Evolutionary conservation across 2,329 filamentous ascomycete species (phyloP).

Genomic region (Ceratocystis colombiana): DNA sequence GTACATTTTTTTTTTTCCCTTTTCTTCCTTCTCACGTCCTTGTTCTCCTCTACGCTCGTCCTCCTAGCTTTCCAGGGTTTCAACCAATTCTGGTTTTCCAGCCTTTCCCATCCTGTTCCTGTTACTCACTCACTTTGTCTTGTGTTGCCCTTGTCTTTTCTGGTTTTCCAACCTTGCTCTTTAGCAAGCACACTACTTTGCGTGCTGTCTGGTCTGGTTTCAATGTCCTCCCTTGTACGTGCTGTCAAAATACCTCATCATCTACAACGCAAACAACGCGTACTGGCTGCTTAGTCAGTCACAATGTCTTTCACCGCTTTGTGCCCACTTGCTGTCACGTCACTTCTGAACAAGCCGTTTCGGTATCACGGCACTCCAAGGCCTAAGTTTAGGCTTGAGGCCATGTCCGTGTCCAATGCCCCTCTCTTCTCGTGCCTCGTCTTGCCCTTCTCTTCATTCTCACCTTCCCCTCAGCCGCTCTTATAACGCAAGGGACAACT

Average conservation of each 20-base stretch:
- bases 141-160: not conserved
- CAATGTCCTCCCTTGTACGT: not conserved
- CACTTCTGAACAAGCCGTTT: conserved; percentile 12
- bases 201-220: not conserved
- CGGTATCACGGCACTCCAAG: not conserved
- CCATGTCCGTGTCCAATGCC: not conserved
- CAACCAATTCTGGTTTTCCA: not conserved
- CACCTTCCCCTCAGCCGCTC: conserved; percentile 1
- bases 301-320: conserved; percentile 6
- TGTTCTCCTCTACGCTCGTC: not conserved
- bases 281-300: not conserved
- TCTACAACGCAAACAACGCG: too few relatives aligned
- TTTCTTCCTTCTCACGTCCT: not conserved
- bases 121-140: not conserved
- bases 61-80: conserved; percentile 1
- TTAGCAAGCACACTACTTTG: not conserved
- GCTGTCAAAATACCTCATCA: not conserved
- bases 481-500: not conserved
- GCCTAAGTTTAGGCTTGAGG: not conserved
- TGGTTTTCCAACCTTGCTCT: not conserved
- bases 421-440: not conserved
- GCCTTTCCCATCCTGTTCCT: not conserved
- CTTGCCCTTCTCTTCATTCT: not conserved
- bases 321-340: conserved; percentile 8
- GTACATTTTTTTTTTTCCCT: not conserved